These are phyloP conservation scores for Cordyceps pruinosa DNA, from an alignment of 2,329 filamentous ascomycete species.

Conservation along the genomic window DNA sequence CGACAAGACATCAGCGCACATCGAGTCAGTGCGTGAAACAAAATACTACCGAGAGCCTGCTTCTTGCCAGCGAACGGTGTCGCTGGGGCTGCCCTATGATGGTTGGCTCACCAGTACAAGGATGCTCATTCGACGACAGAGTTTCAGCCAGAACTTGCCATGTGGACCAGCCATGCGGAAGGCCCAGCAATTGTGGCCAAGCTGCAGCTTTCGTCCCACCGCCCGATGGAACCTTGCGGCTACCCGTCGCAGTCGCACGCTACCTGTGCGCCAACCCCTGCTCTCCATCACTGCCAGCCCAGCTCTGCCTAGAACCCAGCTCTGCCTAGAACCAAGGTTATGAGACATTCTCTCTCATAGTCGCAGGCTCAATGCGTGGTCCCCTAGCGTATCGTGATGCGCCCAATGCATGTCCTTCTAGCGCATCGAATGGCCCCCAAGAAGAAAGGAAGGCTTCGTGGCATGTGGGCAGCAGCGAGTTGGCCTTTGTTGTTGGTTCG, in stretches of 20 bases:
- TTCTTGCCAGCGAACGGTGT: background rate
- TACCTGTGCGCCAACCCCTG: background rate
- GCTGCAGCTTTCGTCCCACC: background rate
- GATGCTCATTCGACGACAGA: background rate
- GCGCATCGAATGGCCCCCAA: background rate
- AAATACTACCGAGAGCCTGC: background rate
- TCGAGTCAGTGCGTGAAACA: background rate
- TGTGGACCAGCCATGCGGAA: background rate
- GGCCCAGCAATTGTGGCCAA: background rate
- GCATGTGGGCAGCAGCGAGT: background rate
- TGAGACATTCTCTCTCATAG: background rate
- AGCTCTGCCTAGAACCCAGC: background rate
- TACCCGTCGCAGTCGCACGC: background rate
- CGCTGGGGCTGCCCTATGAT: background rate
- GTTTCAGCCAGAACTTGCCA: slow-evolving; percentile 5
- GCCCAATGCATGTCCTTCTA: background rate
- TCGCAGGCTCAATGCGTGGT: background rate
- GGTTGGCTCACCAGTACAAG: background rate
- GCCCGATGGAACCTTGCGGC: slow-evolving; percentile 9
- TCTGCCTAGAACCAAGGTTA: background rate
- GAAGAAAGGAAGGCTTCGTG: background rate
- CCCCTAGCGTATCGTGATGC: background rate
- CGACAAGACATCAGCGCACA: background rate
- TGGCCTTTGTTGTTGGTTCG: background rate
- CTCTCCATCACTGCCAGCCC: background rate